Conservation (phyloP, 2,329 filamentous ascomycete species). For the Dactylellina cionopaga region DNA sequence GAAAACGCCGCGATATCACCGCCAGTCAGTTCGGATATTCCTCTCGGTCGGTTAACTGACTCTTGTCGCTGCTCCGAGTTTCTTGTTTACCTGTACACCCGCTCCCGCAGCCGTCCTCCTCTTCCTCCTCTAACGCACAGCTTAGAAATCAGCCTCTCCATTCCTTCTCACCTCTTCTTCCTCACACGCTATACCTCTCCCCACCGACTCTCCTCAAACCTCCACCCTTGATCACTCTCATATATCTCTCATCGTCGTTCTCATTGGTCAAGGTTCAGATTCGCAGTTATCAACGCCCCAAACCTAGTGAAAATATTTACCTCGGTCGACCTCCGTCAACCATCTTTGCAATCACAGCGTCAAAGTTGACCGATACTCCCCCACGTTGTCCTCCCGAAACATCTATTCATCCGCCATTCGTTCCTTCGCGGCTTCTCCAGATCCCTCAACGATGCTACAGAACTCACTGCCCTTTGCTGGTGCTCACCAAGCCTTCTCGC, state of each 20-base stretch:
- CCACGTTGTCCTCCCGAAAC: conserved; percentile 10
- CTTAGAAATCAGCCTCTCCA: background rate
- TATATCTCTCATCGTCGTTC: too few relatives aligned
- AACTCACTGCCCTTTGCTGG: conserved; percentile 41
- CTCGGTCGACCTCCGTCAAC: conserved; percentile 37
- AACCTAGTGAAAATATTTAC: conserved; percentile 17
- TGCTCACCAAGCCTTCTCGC: conserved; percentile 55
- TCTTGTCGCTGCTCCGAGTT: too few relatives aligned
- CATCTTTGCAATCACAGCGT: too few relatives aligned
- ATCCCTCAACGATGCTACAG: conserved; percentile 51
- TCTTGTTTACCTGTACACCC: too few relatives aligned
- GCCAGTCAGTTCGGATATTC: too few relatives aligned
- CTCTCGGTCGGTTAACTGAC: too few relatives aligned
- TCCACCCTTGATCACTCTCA: conserved; percentile 2
- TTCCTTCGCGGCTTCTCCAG: conserved; percentile 2
- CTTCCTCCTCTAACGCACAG: too few relatives aligned
- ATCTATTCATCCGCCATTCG: background rate
- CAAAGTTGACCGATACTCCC: too few relatives aligned
- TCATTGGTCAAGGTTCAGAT: too few relatives aligned
- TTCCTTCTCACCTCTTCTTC: background rate
- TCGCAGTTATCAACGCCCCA: too few relatives aligned
- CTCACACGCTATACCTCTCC: background rate
- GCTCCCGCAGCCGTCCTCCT: too few relatives aligned
- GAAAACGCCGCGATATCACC: too few relatives aligned
- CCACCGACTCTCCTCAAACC: background rate